Evolutionary conservation across 1,284 basidiomycete species (phyloP).

Genomic region (Golubevia pallescens): DNA sequence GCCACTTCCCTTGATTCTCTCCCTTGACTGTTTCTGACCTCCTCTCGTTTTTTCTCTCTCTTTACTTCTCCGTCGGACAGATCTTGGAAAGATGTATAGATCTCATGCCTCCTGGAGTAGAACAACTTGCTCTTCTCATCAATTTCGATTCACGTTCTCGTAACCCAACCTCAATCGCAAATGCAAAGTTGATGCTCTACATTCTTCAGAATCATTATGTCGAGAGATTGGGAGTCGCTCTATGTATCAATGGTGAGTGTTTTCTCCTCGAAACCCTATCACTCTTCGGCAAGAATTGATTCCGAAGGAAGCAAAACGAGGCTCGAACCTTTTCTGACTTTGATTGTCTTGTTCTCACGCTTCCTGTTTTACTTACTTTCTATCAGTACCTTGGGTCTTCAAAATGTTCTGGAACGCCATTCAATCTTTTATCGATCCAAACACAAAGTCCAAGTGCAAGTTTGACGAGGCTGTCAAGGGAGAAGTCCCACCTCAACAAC

Average conservation of each 20-base stretch:
- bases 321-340: background rate
- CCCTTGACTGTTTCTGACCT: too few relatives aligned
- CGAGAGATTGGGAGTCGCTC: constrained; percentile 47
- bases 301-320: background rate
- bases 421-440: constrained; percentile 55
- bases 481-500: constrained; percentile 42
- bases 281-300: background rate
- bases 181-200: constrained; percentile 60
- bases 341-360: background rate
- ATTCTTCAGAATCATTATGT: constrained; percentile 58
- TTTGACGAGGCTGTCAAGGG: constrained; percentile 53
- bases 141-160: constrained; percentile 52
- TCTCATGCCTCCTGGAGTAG: constrained; percentile 54
- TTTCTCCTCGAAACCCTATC: background rate
- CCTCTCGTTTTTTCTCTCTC: too few relatives aligned
- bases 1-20: too few relatives aligned
- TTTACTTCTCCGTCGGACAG: background rate
- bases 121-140: constrained; percentile 56
- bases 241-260: constrained; percentile 43
- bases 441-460: constrained; percentile 54
- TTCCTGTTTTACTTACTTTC: background rate
- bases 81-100: constrained; percentile 51
- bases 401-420: constrained; percentile 56
- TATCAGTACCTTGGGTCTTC: constrained; percentile 53
- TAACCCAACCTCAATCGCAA: constrained; percentile 53